These are phyloP conservation scores for Annona squamosa DNA, from an alignment of 164 flowering plant genomes.

Conservation along the genomic window DNA sequence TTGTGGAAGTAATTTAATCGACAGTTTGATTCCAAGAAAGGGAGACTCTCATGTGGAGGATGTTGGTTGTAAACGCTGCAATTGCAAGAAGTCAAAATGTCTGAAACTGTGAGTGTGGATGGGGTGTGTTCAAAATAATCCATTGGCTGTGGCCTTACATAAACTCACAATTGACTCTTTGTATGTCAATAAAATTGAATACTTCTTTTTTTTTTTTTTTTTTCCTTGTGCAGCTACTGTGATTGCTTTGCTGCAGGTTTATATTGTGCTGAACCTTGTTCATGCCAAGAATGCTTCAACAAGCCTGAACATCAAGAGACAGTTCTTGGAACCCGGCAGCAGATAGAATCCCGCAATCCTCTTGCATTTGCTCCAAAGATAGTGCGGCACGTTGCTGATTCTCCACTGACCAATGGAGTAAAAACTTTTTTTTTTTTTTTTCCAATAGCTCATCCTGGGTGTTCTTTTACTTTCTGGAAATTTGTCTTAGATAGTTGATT, in stretches of 20 bases:
- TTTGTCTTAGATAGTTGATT: conserved; percentile 1
- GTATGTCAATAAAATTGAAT: too few species aligned
- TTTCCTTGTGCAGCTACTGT: conserved; percentile 52
- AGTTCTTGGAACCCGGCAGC: conserved; percentile 49
- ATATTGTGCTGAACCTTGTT: conserved; percentile 64
- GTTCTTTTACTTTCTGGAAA: background rate
- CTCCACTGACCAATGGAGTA: conserved; percentile 36
- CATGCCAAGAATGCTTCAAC: conserved; percentile 75
- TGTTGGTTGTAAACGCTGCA: conserved; percentile 64
- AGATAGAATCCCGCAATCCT: conserved; percentile 70
- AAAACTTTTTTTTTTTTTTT: background rate
- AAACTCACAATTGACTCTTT: too few species aligned
- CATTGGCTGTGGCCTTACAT: background rate
- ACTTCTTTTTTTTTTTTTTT: background rate
- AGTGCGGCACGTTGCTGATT: conserved; percentile 19
- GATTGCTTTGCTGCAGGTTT: conserved; percentile 85
- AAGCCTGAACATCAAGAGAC: conserved; percentile 58
- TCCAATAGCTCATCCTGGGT: background rate
- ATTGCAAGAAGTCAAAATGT: conserved; percentile 62
- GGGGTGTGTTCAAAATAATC: background rate
- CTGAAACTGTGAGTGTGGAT: conserved; percentile 62
- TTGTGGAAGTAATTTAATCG: background rate
- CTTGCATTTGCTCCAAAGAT: conserved; percentile 84
- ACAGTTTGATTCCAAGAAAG: conserved; percentile 25
- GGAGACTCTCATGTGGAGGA: conserved; percentile 19